phyloP scores from a whole-genome alignment of 768 basidiomycete species.

The Mycena sanguinolenta region DNA sequence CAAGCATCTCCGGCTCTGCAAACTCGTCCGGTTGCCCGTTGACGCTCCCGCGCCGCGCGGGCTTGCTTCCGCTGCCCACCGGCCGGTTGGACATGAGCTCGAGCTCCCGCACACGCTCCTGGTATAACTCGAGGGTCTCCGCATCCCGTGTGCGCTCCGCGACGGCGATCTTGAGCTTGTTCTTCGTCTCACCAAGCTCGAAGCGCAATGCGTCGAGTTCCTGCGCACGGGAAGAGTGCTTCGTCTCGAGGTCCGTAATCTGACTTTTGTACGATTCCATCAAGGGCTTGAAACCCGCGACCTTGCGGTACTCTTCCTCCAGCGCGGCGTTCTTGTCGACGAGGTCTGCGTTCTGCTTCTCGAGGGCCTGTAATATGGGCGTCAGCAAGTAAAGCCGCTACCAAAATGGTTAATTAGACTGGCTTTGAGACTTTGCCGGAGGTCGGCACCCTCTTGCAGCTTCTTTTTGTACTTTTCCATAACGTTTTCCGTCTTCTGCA shows the following conservation, averaged over 20 bases:
- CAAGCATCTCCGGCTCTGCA: constrained; percentile 63
- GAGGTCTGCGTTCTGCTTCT: constrained; percentile 93
- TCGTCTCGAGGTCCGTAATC: constrained; percentile 84
- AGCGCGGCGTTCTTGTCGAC: constrained; percentile 92
- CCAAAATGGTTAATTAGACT: constrained; percentile 39
- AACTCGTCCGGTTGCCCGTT: constrained; percentile 42
- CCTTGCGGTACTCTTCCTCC: constrained; percentile 93
- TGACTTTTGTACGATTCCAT: constrained; percentile 95
- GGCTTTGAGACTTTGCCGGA: constrained; percentile 89
- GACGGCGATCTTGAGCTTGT: constrained; percentile 73
- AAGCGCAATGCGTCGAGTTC: constrained; percentile 81
- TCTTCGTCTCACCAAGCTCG: constrained; percentile 81
- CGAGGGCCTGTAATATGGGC: constrained; percentile 70
- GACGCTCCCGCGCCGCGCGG: constrained; percentile 37
- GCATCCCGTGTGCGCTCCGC: constrained; percentile 84
- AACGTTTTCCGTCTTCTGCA: constrained; percentile 96
- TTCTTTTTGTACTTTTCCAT: constrained; percentile 99
- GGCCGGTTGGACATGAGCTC: constrained; percentile 76
- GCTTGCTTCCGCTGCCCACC: constrained; percentile 45
- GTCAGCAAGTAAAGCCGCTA: constrained; percentile 4
- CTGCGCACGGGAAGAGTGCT: constrained; percentile 72
- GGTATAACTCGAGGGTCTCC: constrained; percentile 89
- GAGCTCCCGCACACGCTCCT: constrained; percentile 91
- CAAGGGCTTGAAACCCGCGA: constrained; percentile 86
- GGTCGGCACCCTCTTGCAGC: constrained; percentile 92